phyloP scores from a whole-genome alignment of 345 rosid genomes.

The Angophora floribunda region DNA sequence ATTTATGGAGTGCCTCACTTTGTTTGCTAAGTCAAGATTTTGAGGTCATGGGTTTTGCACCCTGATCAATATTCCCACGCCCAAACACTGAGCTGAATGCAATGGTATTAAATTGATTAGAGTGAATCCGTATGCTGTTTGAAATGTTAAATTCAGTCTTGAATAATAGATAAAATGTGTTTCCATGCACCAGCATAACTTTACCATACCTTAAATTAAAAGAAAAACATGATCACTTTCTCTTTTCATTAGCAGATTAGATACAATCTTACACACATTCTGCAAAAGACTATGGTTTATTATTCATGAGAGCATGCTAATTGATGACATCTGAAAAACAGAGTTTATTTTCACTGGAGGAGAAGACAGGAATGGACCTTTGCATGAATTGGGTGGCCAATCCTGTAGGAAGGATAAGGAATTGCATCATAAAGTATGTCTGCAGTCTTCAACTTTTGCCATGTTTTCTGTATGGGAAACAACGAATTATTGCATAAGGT shows the following conservation, averaged over 20 bases:
- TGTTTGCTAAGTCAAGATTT: neutral
- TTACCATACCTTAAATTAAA: neutral
- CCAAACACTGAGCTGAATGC: neutral
- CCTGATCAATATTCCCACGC: neutral
- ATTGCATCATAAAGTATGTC: constrained; percentile 68
- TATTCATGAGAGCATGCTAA: neutral
- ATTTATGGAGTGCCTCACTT: neutral
- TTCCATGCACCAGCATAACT: neutral
- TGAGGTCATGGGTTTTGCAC: neutral
- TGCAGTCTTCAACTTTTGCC: constrained; percentile 58
- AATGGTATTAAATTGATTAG: neutral
- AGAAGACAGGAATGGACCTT: constrained; percentile 33
- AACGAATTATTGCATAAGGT: neutral
- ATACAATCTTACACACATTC: neutral
- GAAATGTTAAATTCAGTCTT: neutral
- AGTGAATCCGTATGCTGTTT: neutral
- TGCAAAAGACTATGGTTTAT: neutral
- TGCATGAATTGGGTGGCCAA: constrained; percentile 74
- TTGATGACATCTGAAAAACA: neutral
- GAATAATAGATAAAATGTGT: neutral
- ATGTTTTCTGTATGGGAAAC: constrained; percentile 54
- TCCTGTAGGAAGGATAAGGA: constrained; percentile 61
- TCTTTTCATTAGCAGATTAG: neutral
- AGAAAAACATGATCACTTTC: neutral
- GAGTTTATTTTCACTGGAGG: neutral